Evolutionary conservation across 108 stramenopile genomes (phyloP), one percentile per base, ranked within the genome.

Genomic region (Cyclotella choctawhatcheeana): DNA sequence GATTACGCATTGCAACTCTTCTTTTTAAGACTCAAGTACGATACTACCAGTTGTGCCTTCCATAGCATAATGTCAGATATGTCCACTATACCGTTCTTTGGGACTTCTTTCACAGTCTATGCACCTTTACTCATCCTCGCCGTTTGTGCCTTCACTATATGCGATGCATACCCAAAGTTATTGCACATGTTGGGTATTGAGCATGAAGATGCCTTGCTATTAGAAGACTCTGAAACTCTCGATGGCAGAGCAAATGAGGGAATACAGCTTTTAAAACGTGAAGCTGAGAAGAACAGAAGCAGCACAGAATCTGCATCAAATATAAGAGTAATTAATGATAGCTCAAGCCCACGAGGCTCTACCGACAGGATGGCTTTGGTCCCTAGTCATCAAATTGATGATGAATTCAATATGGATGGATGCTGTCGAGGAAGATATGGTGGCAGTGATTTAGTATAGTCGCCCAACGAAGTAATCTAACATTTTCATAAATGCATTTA

Each of bases 31-130:
- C 84, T 90, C 51, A 82, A 84, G 61, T 87, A 87, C 37, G 83
- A 85, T 40, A 54, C 51, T 33, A 73, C 75, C 0, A 50, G 76
- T 40, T 84, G 82, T 26, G 79, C 84, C 14, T 88, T 88, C 37
- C 64, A 71, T 31, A 52, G 67, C 17, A 68, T 88, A 31, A 85
- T 88, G 82, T 52, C 55, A 27, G 61, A 82, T 56, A 87, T 87
- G 84, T 56, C 74, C 21, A 84, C 84, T 2, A 82, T 87, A 5
- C 86, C 86, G 2, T 80, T 87, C 74, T 84, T 87, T 32, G 86
- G 86, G 6, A 87, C 81, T 27, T 77, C 77, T 30, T 84, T 87
- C 48, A 67, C 77, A 12, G 75, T 87, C 29, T 87, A 87, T 64
- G 81, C 81, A 12, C 86, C 86, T 12, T 75, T 87, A 7, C 33